Evolutionary conservation across 805 yeast genomes (phyloP).

Genomic region (Jamesozyma gamospora): DNA sequence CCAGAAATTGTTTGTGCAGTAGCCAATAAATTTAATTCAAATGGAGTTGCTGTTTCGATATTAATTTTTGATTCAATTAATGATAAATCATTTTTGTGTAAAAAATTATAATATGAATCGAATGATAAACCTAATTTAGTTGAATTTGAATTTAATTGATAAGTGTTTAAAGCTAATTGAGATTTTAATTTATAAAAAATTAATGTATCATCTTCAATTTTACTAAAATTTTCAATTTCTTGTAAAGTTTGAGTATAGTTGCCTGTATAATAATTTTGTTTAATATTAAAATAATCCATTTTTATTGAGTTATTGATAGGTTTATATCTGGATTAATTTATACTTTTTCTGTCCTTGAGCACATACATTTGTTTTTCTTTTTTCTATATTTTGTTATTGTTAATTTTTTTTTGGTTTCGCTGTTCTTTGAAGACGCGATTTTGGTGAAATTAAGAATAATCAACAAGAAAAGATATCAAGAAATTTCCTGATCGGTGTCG

Average conservation of each 20-base stretch:
- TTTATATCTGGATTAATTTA: not conserved
- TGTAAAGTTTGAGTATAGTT: constrained; percentile 39
- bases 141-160: constrained; percentile 9
- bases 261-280: constrained; percentile 53
- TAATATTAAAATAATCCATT: constrained; percentile 42
- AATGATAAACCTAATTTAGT: constrained; percentile 23
- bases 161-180: constrained; percentile 23
- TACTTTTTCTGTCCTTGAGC: not conserved
- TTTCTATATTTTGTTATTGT: too few relatives aligned
- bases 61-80: constrained; percentile 9
- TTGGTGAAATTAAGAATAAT: too few relatives aligned
- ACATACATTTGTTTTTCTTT: too few relatives aligned
- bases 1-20: constrained; percentile 23
- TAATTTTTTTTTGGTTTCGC: not conserved
- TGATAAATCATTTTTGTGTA: constrained; percentile 13
- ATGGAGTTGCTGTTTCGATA: constrained; percentile 10
- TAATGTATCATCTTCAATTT: constrained; percentile 24
- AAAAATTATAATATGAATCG: constrained; percentile 19
- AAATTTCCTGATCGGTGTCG: too few relatives aligned
- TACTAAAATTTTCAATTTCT: constrained; percentile 31
- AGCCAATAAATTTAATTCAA: constrained; percentile 20
- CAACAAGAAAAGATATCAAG: too few relatives aligned
- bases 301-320: not conserved
- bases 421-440: too few relatives aligned
- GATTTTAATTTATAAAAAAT: constrained; percentile 30